These are phyloP conservation scores for Carpinus fangiana DNA, from an alignment of 306 rosid species.

Conservation along the genomic window DNA sequence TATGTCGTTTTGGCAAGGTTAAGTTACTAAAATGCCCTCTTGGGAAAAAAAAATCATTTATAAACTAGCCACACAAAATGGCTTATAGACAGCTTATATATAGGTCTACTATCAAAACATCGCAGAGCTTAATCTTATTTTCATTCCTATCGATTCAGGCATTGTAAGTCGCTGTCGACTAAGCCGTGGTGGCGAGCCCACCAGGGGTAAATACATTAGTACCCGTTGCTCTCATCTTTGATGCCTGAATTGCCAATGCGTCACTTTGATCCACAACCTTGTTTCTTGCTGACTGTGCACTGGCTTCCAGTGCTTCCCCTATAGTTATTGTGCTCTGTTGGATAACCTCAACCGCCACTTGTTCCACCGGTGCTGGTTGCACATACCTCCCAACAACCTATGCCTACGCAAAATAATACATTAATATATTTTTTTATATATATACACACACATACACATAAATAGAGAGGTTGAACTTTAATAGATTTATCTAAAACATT, in stretches of 20 bases:
- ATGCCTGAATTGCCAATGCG: conserved; percentile 69
- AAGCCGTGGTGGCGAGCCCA: conserved; percentile 59
- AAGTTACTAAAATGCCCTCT: too few species aligned
- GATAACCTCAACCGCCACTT: not conserved
- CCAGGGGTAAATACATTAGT: conserved; percentile 42
- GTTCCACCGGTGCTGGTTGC: conserved; percentile 36
- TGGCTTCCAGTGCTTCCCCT: conserved; percentile 81
- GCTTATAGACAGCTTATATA: not conserved
- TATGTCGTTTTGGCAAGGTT: too few species aligned
- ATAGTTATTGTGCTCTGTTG: conserved; percentile 47
- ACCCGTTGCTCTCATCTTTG: conserved; percentile 65
- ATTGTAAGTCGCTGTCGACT: conserved; percentile 58
- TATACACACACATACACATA: too few species aligned
- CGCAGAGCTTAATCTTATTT: conserved; percentile 58
- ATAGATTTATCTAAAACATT: too few species aligned
- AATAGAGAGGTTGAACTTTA: too few species aligned
- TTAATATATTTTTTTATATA: too few species aligned
- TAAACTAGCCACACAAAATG: too few species aligned
- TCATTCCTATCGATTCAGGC: conserved; percentile 29
- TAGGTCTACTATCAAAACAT: conserved; percentile 38
- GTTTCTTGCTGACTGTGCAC: conserved; percentile 44
- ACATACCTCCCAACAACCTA: conserved; percentile 44
- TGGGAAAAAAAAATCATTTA: too few species aligned
- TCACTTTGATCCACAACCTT: conserved; percentile 62
- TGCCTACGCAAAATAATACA: conserved; percentile 35